Evolutionary conservation across 306 rosid genomes (phyloP), one percentile per base, ranked within the genome.

Genomic region (Lathyrus sativus): DNA sequence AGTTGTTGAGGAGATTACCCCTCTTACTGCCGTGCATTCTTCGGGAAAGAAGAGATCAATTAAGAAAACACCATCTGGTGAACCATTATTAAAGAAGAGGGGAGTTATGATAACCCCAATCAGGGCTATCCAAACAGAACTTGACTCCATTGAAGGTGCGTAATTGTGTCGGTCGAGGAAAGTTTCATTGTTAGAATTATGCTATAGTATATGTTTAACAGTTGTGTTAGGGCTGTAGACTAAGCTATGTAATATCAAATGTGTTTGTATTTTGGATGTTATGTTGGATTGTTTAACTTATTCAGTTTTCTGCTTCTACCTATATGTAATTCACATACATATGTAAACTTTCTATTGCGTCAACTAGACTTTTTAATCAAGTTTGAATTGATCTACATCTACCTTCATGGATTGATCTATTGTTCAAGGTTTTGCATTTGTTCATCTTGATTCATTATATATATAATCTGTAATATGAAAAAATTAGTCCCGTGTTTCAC

Each of bases 1-100:
- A 41, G 93, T 87, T 49, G 78, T 87, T 12, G 70, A 68, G 53
- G 80, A 89, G 70, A 37, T 67, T 35, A 44, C 69, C 7, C 85
- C 87, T 67, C 77, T 73, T 7, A 56, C 56, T n/a, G 58, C 46
- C 0, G 5, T 76, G 11, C 9, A 29, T 2, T 46, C 81, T 65
- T 31, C 72, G 6, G 63, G 54, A 15, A 80, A 56, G 37, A 74
- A 3, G 54, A 65, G 60, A 44, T 78, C 62, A 11, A 76, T 50
- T 10, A 72, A 53, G 70, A 80, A 42, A 24, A 55, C 59, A 74
- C 14, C 15, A 2, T 3, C 4, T 4, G 41, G 7, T 13, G 39
- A 35, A 35, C 9, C 39, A 35, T 8, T 6, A 7, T 8, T 35
- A 15, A 80, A 56, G 24, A 74, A 3, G 54, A 65, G 60, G 50